Evolutionary conservation across 495 filamentous ascomycete species (phyloP).

Genomic region (Xylaria grammica): DNA sequence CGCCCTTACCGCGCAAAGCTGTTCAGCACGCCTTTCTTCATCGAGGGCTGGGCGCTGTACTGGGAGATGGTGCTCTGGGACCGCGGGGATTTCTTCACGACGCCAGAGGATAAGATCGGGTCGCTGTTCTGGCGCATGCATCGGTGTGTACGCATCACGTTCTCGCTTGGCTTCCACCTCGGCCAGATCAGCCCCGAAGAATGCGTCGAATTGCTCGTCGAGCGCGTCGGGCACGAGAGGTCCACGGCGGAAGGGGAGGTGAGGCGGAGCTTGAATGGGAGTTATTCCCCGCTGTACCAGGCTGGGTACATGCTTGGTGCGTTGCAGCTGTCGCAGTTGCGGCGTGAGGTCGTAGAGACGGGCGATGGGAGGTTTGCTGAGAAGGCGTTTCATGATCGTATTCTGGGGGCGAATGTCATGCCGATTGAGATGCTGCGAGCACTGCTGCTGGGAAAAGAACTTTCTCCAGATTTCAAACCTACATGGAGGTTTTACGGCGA

Average conservation of each 20-base stretch:
- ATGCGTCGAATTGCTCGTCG: conserved; percentile 54
- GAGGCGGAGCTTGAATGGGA: conserved; percentile 50
- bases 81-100: conserved; percentile 44
- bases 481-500: conserved; percentile 40
- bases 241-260: conserved; percentile 61
- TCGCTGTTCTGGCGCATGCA: conserved; percentile 62
- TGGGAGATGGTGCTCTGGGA: conserved; percentile 58
- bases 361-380: conserved; percentile 40
- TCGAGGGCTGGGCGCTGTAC: conserved; percentile 61
- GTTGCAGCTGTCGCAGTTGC: conserved; percentile 50
- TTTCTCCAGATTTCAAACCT: conserved; percentile 38
- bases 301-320: conserved; percentile 60
- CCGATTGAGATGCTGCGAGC: conserved; percentile 58
- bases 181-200: conserved; percentile 50
- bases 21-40: conserved; percentile 58
- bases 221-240: conserved; percentile 57
- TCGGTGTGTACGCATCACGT: conserved; percentile 58
- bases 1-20: conserved; percentile 49
- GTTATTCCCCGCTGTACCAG: conserved; percentile 57
- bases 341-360: conserved; percentile 43
- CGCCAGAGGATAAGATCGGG: conserved; percentile 53
- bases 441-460: conserved; percentile 42
- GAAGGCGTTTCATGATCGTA: conserved; percentile 55
- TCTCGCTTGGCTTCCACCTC: conserved; percentile 58
- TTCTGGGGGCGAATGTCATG: conserved; percentile 53